Percentiles rank a stretch among this genome's conserved stretches.
Evolutionary conservation across 352 stramenopile genomes (phyloP).

Genomic region (Phytophthora meadii): DNA sequence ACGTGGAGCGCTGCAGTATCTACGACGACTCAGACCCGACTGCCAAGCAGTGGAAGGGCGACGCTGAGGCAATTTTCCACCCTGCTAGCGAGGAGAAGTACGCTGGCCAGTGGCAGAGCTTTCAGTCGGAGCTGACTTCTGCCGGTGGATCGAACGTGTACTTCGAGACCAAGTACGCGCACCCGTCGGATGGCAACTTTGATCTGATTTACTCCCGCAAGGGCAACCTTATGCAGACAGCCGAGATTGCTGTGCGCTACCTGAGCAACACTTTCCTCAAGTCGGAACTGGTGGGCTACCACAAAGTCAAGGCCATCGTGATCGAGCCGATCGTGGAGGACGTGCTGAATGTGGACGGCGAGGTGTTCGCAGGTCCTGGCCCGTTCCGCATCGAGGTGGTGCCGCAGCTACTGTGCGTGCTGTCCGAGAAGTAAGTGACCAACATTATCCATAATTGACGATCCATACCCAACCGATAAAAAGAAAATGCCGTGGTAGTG

Average conservation of each 20-base stretch:
- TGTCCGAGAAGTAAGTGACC: slow-evolving; percentile 76
- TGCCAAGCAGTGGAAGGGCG: slow-evolving; percentile 66
- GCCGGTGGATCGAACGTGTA: slow-evolving; percentile 81
- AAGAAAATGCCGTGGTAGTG: slow-evolving; percentile 27
- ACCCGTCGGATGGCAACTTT: slow-evolving; percentile 83
- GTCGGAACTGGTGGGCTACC: slow-evolving; percentile 68
- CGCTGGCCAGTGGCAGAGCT: slow-evolving; percentile 54
- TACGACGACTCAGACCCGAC: slow-evolving; percentile 62
- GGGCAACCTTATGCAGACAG: slow-evolving; percentile 49
- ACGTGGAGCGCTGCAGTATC: slow-evolving; percentile 79
- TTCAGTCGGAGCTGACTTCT: slow-evolving; percentile 58
- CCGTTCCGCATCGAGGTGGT: slow-evolving; percentile 82
- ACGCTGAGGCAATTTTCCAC: slow-evolving; percentile 64
- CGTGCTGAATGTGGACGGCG: slow-evolving; percentile 81
- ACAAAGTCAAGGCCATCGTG: slow-evolving; percentile 82
- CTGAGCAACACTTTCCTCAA: slow-evolving; percentile 60
- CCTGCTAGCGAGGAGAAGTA: slow-evolving; percentile 72
- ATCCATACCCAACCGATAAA: slow-evolving; percentile 22
- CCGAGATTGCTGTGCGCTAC: slow-evolving; percentile 65
- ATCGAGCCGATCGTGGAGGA: slow-evolving; percentile 69
- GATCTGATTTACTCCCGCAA: slow-evolving; percentile 78
- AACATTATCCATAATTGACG: slow-evolving; percentile 34
- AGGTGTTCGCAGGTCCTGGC: slow-evolving; percentile 67
- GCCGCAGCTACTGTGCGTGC: slow-evolving; percentile 67
- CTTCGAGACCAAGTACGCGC: slow-evolving; percentile 82